A percentile compares a stretch with the other conserved stretches of the same genome.
Evolutionary conservation across 768 basidiomycete genomes (phyloP).

Genomic region (Naganishia onofrii): DNA sequence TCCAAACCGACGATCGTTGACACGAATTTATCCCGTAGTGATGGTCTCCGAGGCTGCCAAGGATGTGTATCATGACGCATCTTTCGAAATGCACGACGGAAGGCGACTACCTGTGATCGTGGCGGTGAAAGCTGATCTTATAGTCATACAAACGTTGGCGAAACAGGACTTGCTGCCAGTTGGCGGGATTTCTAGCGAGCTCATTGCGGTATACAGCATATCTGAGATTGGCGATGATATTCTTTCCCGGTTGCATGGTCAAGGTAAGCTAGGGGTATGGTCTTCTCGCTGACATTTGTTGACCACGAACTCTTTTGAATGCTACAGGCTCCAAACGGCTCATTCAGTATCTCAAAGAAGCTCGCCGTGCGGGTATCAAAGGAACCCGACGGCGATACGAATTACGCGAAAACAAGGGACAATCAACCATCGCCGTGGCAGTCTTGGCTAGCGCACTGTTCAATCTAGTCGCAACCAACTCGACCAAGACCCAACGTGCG

Average conservation of each 20-base stretch:
- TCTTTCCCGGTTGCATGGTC: constrained; percentile 21
- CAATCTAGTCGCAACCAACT: constrained; percentile 18
- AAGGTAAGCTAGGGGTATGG: neutral
- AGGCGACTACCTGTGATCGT: constrained; percentile 22
- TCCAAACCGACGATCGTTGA: neutral
- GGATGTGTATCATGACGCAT: constrained; percentile 21
- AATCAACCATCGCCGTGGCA: constrained; percentile 15
- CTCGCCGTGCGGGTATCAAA: neutral
- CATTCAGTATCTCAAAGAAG: constrained; percentile 22
- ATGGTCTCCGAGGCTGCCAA: constrained; percentile 21
- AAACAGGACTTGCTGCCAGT: constrained; percentile 27
- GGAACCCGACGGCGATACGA: constrained; percentile 2
- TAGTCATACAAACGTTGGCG: constrained; percentile 21
- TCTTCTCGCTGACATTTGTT: neutral
- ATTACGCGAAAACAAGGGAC: constrained; percentile 14
- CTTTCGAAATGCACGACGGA: constrained; percentile 26
- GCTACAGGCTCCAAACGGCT: constrained; percentile 19
- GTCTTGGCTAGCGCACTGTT: constrained; percentile 16
- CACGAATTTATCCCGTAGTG: neutral
- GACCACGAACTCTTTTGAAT: neutral
- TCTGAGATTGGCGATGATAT: constrained; percentile 16
- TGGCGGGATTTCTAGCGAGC: constrained; percentile 23
- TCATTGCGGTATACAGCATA: constrained; percentile 23
- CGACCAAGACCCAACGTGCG: constrained; percentile 2
- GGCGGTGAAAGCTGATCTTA: constrained; percentile 17